Evolutionary conservation across 371 early-diverging fungal species (phyloP).

Genomic region (Catenaria anguillulae): DNA sequence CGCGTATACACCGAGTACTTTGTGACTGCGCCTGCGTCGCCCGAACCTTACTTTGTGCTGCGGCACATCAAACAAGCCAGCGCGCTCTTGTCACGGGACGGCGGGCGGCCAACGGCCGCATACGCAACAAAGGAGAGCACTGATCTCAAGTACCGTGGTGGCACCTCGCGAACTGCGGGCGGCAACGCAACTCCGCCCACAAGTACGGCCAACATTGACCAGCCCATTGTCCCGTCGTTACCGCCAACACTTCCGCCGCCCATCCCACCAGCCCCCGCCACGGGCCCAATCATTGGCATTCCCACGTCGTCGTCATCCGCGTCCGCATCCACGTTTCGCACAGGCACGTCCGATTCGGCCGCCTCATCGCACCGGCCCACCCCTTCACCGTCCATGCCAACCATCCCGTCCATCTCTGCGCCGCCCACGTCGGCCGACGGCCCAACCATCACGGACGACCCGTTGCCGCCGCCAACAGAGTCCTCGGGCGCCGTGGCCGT

Average conservation of each 20-base stretch:
- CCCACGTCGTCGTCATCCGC: not conserved
- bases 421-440: not conserved
- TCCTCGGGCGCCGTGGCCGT: slow-evolving; percentile 29
- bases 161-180: not conserved
- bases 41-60: slow-evolving; percentile 31
- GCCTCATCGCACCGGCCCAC: too few species aligned
- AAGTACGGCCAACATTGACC: not conserved
- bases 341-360: not conserved
- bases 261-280: not conserved
- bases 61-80: slow-evolving; percentile 41
- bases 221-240: too few species aligned
- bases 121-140: not conserved
- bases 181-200: too few species aligned
- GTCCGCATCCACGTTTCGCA: not conserved
- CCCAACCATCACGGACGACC: not conserved
- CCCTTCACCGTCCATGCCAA: too few species aligned
- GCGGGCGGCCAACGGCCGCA: not conserved
- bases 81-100: slow-evolving; percentile 16
- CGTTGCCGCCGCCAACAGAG: not conserved
- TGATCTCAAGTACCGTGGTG: too few species aligned
- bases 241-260: not conserved
- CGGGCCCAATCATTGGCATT: not conserved
- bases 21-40: slow-evolving; percentile 22
- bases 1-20: slow-evolving; percentile 47
- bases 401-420: not conserved